Evolutionary conservation across 169 alveolate genomes (phyloP).

Genomic region (Plasmodium coatneyi): DNA sequence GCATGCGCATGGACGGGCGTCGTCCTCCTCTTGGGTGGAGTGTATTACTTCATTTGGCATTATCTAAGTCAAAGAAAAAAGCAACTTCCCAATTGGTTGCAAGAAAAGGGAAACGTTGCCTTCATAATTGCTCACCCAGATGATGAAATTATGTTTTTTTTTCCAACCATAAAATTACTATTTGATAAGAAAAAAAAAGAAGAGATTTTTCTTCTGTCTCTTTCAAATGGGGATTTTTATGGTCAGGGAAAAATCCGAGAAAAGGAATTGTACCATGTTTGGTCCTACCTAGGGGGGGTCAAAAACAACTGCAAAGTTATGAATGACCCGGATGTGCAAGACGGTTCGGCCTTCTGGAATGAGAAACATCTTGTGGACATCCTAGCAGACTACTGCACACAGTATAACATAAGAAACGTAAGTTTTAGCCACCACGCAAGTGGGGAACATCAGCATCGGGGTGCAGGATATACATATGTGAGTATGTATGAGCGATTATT

Average conservation of each 20-base stretch:
- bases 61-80: slow-evolving; percentile 24
- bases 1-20: background rate
- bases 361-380: slow-evolving; percentile 6
- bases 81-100: background rate
- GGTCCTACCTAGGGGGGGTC: slow-evolving; percentile 74
- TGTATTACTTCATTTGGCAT: background rate
- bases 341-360: slow-evolving; percentile 52
- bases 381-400: slow-evolving; percentile 21
- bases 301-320: slow-evolving; percentile 21
- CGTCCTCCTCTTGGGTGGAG: background rate
- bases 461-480: background rate
- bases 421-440: background rate
- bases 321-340: slow-evolving; percentile 8
- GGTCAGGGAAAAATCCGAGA: slow-evolving; percentile 78
- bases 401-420: slow-evolving; percentile 25
- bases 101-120: slow-evolving; percentile 1
- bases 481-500: background rate
- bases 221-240: slow-evolving; percentile 75
- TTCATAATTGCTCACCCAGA: slow-evolving; percentile 94
- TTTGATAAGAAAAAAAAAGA: slow-evolving; percentile 73
- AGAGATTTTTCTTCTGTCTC: slow-evolving; percentile 39
- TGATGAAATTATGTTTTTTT: slow-evolving; percentile 94
- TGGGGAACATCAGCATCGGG: background rate
- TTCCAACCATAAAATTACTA: slow-evolving; percentile 86
- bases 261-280: slow-evolving; percentile 70